These are phyloP conservation scores for Phlebiopsis flavidoalba DNA, from an alignment of 768 basidiomycete species.

Conservation along the genomic window DNA sequence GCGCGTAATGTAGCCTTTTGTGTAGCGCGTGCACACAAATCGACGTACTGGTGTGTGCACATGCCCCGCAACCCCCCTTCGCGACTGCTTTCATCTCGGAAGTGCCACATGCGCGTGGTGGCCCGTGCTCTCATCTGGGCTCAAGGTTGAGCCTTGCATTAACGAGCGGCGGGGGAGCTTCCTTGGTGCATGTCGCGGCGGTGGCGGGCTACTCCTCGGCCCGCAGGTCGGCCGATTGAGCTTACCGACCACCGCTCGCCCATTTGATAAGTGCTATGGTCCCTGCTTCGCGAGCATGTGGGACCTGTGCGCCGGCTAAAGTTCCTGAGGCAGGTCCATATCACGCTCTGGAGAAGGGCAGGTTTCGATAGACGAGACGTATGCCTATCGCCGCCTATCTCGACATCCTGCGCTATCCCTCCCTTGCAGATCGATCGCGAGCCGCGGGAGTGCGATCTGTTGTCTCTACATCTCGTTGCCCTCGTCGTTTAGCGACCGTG, in stretches of 20 bases:
- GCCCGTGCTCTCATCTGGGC: neutral
- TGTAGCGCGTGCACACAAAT: neutral
- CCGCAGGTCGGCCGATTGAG: no score
- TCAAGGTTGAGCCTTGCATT: neutral
- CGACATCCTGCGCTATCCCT: neutral
- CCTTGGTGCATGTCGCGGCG: neutral
- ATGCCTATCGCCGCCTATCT: neutral
- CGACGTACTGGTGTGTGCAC: no score
- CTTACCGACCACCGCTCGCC: constrained; percentile 1
- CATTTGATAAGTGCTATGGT: constrained; percentile 3
- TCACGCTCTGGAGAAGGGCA: no score
- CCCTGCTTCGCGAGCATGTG: neutral
- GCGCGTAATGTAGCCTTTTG: neutral
- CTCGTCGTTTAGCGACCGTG: neutral
- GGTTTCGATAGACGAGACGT: neutral
- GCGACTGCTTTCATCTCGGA: neutral
- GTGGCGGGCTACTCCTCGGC: no score
- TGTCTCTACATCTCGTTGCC: neutral
- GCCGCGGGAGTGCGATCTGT: neutral
- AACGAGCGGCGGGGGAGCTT: neutral
- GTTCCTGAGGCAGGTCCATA: no score
- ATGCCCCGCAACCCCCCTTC: no score
- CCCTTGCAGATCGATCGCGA: neutral
- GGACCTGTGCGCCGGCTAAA: no score
- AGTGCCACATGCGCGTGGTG: neutral